phyloP scores from a whole-genome alignment of 163 green algal species.

The Picocystis sp. region DNA sequence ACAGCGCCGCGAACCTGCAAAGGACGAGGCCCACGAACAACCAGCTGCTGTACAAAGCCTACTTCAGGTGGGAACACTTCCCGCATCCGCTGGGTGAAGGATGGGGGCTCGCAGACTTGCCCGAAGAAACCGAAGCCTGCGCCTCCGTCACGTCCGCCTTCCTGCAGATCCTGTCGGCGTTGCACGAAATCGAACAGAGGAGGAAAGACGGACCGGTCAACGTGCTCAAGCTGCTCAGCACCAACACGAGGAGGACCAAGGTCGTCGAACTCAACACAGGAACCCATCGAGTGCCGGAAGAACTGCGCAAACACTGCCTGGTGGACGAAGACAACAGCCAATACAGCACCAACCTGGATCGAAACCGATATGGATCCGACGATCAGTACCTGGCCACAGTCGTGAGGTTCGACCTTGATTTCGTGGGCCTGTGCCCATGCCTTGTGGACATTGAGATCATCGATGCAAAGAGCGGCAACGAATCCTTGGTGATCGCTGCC shows the following conservation, averaged over 20 bases:
- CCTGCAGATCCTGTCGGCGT: conserved; percentile 61
- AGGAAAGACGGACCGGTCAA: conserved; percentile 39
- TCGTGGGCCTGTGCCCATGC: conserved; percentile 50
- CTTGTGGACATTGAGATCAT: conserved; percentile 92
- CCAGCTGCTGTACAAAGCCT: conserved; percentile 84
- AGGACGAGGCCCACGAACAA: conserved; percentile 78
- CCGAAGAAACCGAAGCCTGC: conserved; percentile 65
- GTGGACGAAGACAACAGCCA: conserved; percentile 54
- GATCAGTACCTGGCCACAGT: conserved; percentile 87
- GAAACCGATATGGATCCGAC: conserved; percentile 89
- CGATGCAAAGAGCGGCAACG: conserved; percentile 56
- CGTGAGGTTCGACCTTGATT: conserved; percentile 27
- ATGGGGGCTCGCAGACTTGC: conserved; percentile 20
- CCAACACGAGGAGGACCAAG: conserved; percentile 83
- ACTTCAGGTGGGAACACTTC: conserved; percentile 84
- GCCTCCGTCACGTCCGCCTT: conserved; percentile 80
- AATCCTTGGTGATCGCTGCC: not conserved
- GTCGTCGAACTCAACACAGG: conserved; percentile 80
- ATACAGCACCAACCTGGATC: conserved; percentile 90
- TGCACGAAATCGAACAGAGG: conserved; percentile 49
- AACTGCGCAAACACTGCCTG: conserved; percentile 77
- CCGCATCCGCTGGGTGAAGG: not conserved
- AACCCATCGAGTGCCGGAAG: conserved; percentile 67
- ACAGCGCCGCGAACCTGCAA: not conserved
- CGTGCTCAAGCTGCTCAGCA: conserved; percentile 55